Percentiles rank a stretch among this genome's conserved stretches.
These are phyloP conservation scores for Clarireedia paspali DNA, from an alignment of 2,329 filamentous ascomycete genomes.

Conservation along the genomic window DNA sequence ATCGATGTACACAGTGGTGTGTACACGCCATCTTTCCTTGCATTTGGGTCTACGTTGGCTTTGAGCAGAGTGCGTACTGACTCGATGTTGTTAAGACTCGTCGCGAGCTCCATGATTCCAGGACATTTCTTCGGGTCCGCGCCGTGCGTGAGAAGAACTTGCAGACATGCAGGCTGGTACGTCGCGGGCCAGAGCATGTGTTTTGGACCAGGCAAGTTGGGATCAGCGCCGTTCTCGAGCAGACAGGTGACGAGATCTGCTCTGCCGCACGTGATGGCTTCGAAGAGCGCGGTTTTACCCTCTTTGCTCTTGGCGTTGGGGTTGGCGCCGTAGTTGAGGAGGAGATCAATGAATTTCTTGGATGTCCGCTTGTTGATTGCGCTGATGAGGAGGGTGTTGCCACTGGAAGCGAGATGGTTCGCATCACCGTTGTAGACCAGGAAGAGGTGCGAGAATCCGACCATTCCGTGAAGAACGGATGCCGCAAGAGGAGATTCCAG, in stretches of 20 bases:
- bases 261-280: slow-evolving; percentile 49
- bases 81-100: slow-evolving; percentile 56
- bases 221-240: slow-evolving; percentile 53
- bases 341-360: slow-evolving; percentile 46
- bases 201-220: slow-evolving; percentile 62
- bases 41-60: slow-evolving; percentile 52
- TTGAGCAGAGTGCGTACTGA: slow-evolving; percentile 49
- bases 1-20: slow-evolving; percentile 62
- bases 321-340: slow-evolving; percentile 53
- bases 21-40: slow-evolving; percentile 58
- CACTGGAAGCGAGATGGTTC: slow-evolving; percentile 44
- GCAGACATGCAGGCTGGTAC: slow-evolving; percentile 49
- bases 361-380: slow-evolving; percentile 53
- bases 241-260: slow-evolving; percentile 47
- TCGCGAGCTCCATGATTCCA: slow-evolving; percentile 56
- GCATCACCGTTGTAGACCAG: slow-evolving; percentile 54
- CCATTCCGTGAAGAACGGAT: slow-evolving; percentile 43
- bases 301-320: slow-evolving; percentile 51
- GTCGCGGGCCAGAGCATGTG: slow-evolving; percentile 61
- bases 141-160: slow-evolving; percentile 49
- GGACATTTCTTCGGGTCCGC: slow-evolving; percentile 53
- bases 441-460: slow-evolving; percentile 50
- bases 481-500: slow-evolving; percentile 47
- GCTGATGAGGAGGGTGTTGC: slow-evolving; percentile 53
- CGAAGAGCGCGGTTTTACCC: slow-evolving; percentile 56